Conservation (phyloP, 2,329 filamentous ascomycete genomes). For the Cadophora luteo-olivacea region DNA sequence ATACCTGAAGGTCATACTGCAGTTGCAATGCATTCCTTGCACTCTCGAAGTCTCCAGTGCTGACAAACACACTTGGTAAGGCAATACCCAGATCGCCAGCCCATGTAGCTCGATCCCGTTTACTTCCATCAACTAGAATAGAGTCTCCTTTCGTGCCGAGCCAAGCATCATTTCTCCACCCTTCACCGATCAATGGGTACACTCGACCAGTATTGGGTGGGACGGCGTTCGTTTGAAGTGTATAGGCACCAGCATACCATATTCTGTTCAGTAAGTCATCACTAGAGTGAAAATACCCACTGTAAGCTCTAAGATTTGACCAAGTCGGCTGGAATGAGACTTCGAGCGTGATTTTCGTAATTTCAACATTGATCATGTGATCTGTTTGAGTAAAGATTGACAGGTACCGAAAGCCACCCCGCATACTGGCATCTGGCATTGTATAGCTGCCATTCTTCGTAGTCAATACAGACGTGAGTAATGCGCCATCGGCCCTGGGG, state of each 20-base stretch:
- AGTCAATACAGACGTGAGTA: conserved; percentile 51
- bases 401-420: conserved; percentile 61
- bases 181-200: conserved; percentile 18
- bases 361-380: conserved; percentile 37
- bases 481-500: conserved; percentile 52
- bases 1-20: conserved; percentile 24
- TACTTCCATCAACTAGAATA: conserved; percentile 57
- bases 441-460: conserved; percentile 47
- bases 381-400: conserved; percentile 52
- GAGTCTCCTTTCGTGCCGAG: conserved; percentile 35
- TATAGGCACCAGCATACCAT: conserved; percentile 58
- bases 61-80: conserved; percentile 59
- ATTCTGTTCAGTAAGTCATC: conserved; percentile 59
- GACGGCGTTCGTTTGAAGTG: conserved; percentile 44
- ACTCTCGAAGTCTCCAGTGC: conserved; percentile 58
- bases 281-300: conserved; percentile 59
- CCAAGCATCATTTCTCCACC: conserved; percentile 24
- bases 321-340: conserved; percentile 51
- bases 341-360: conserved; percentile 45
- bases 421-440: conserved; percentile 52
- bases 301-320: conserved; percentile 53
- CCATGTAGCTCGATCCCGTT: conserved; percentile 66
- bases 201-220: conserved; percentile 34
- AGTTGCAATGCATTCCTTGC: conserved; percentile 55
- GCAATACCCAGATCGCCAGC: conserved; percentile 66